These are phyloP conservation scores for Fraxinus angustifolia DNA, from an alignment of 305 asterid species.

Conservation along the genomic window DNA sequence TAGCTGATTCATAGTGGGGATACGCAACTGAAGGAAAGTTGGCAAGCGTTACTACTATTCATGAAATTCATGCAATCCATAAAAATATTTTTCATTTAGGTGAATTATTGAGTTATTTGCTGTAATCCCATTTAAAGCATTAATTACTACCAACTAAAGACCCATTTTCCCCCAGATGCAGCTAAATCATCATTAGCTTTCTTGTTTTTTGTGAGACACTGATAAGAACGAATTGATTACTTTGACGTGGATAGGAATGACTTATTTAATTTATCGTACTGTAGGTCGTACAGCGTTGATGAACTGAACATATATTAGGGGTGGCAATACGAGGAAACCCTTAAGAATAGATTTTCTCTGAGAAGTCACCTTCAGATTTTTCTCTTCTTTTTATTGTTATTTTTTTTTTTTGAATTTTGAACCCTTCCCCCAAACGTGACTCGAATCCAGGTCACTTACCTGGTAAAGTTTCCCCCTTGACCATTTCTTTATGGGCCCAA, in stretches of 20 bases:
- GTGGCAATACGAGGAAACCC: constrained; percentile 16
- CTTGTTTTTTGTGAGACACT: constrained; percentile 16
- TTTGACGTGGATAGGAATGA: constrained; percentile 27
- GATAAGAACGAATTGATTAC: constrained; percentile 34
- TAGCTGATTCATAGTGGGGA: not conserved
- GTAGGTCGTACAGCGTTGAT: constrained; percentile 10
- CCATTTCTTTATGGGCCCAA: not conserved
- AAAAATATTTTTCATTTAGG: not conserved
- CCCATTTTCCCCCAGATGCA: constrained; percentile 26
- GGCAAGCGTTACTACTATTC: not conserved
- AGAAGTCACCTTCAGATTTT: constrained; percentile 16
- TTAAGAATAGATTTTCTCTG: not conserved
- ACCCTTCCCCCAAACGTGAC: not conserved
- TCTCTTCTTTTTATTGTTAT: not conserved
- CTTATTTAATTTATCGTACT: constrained; percentile 17
- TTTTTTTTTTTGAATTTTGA: not conserved
- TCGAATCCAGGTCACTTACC: not conserved
- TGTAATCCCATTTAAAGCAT: constrained; percentile 9
- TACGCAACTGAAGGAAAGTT: not conserved
- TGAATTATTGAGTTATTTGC: not conserved
- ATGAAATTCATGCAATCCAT: not conserved
- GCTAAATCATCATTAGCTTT: constrained; percentile 34
- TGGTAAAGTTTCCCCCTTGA: not conserved
- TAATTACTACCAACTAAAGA: constrained; percentile 38
- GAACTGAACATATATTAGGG: constrained; percentile 25